phyloP scores from a whole-genome alignment of 2,329 filamentous ascomycete species.

The Trichoderma harzianum region DNA sequence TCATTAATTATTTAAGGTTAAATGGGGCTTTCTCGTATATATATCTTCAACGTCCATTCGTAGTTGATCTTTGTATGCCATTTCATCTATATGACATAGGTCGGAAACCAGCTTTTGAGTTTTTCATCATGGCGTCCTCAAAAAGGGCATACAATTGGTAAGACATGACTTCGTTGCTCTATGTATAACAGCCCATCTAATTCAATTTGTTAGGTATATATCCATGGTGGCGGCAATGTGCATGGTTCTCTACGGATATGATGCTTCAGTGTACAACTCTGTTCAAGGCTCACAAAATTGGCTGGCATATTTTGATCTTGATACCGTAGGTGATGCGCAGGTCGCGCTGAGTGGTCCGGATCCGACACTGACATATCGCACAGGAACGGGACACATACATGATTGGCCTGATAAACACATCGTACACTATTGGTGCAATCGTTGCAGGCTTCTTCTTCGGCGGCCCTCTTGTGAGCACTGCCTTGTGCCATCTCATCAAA shows the following conservation, averaged over 20 bases:
- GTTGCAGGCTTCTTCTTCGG: neutral
- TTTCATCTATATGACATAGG: neutral
- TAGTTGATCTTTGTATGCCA: neutral
- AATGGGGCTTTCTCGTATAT: neutral
- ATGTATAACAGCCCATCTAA: neutral
- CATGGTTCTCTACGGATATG: neutral
- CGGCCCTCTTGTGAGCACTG: neutral
- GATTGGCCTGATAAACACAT: neutral
- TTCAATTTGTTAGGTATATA: neutral
- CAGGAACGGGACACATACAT: neutral
- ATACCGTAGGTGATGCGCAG: neutral
- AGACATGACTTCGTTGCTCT: neutral
- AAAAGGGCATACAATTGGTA: neutral
- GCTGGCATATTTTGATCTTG: neutral
- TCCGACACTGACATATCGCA: neutral
- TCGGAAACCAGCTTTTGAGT: neutral
- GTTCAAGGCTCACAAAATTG: neutral
- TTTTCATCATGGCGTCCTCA: neutral
- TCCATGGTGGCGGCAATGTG: constrained; percentile 5
- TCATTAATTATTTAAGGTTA: neutral
- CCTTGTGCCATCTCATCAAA: neutral
- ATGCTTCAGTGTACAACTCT: neutral
- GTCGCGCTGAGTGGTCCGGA: neutral
- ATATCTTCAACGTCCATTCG: neutral
- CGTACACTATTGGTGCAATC: neutral